Base-by-base conservation (phyloP, 2,329 filamentous ascomycete genomes). In the Aspergillus sp. region DNA sequence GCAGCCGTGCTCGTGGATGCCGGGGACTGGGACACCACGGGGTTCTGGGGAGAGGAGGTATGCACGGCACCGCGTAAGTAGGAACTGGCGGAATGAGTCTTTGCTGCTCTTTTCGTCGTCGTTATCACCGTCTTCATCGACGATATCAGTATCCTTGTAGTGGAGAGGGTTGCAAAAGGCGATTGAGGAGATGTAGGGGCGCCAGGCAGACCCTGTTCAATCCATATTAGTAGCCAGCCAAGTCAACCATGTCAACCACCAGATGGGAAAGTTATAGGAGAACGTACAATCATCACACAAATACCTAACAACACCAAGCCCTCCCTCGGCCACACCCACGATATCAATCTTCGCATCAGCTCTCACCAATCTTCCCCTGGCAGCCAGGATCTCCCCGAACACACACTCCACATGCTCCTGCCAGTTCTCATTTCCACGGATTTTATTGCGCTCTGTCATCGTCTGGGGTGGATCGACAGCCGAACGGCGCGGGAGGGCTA, bases 241-340 rank as follows among this genome's bases (percentile, higher is more conserved):
- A 1, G 19, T 19, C 19, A 19, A 19, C 40, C 27, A 28, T 36
- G 33, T 5, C 28, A 42, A 32, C 30, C 30, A 32, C 30, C 30
- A 5, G 30, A 42, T 4, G 7, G 4, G 29, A n/a, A 2, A 7
- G 26, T 7, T 7, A 30, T 27, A 26, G n/a, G 19, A 19, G 4
- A 19, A 83, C 60, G 70, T 75, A 63, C 71, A 72, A 7, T 78
- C 61, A 3, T 73, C 54, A 33, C 81, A 74, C 7, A 93, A 70
- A 51, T 85, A 83, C 9, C 67, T 58, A 29, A 83, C 65, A 0
- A 81, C 70, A 1, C 73, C 68, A 30, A 82, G 74, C 0, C 81
- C 82, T 3, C 81, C 82, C 46, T 85, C 80, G 1, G 84, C 81
- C 10, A 93, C 69, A 1, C 79, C 86, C 42, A 95, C 73, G 30